These are phyloP conservation scores for Backusella westeae DNA, from an alignment of 192 early-diverging fungal genomes.

Conservation along the genomic window DNA sequence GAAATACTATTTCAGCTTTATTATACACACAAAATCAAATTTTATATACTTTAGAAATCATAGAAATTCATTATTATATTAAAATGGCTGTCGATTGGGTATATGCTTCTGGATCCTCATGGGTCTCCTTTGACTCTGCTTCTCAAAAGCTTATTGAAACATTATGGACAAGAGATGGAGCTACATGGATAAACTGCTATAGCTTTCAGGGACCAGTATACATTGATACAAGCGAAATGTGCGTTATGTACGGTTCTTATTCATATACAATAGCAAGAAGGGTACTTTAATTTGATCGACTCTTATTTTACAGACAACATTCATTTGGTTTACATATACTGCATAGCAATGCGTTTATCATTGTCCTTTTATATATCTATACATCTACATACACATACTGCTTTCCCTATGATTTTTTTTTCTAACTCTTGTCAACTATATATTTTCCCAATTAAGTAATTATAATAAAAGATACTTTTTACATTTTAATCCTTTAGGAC, in stretches of 20 bases:
- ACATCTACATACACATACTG: neutral
- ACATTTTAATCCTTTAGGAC: neutral
- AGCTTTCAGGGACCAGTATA: slow-evolving; percentile 1
- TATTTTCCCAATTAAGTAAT: neutral
- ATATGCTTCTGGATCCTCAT: slow-evolving; percentile 13
- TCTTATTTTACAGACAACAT: neutral
- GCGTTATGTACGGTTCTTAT: neutral
- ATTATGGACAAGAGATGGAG: slow-evolving; percentile 4
- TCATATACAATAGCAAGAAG: slow-evolving; percentile 11
- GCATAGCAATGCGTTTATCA: neutral
- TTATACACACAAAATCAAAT: neutral
- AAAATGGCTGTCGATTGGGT: slow-evolving; percentile 16
- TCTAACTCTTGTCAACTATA: neutral
- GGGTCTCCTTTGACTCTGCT: slow-evolving; percentile 16
- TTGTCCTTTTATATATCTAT: neutral
- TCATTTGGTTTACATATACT: neutral
- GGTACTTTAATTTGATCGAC: neutral
- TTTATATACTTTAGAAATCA: neutral
- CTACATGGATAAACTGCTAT: slow-evolving; percentile 2
- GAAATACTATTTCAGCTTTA: neutral
- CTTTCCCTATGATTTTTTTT: neutral
- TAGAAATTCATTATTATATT: neutral
- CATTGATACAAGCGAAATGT: slow-evolving; percentile 4
- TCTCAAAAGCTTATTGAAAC: slow-evolving; percentile 10
- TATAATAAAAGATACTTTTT: neutral